Base-by-base conservation (phyloP, 1,139 yeast genomes). In the Cylindricascospora bacillispora region DNA sequence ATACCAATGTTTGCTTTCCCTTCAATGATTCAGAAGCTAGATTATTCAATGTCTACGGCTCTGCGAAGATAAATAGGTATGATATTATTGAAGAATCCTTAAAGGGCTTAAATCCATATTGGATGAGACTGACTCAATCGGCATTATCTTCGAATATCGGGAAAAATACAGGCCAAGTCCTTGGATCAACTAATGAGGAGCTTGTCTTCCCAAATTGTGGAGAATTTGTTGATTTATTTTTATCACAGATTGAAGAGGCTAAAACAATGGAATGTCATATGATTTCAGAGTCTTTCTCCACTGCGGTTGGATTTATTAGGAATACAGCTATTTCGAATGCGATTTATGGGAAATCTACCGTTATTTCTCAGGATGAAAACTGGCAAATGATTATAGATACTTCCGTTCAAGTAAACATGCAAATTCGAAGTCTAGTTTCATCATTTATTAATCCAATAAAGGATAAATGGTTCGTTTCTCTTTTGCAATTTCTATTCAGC, bases 31-130 rank as follows among this genome's bases (percentile, higher is more conserved):
- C 80, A 0, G 70, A 70, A 25, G 82, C 92, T 0, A 63, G 95
- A 36, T 47, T 69, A 31, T 56, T 82, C 24, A 77, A 89, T 46
- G 52, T 85, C 13, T 52, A 78, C 30, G 95, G 85, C 6, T 56
- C 82, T 7, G 57, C 70, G 12, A 46, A 62, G 16, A 55, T 53
- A 3, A 79, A 78, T 41, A 62, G 80, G 31, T 64, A 82, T 1
- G 94, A 83, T 40, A 70, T 77, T 0, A 60, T 75, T 10, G 94
- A 85, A 45, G 95, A 85, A 51, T 78, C 95, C 0, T 54, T 55
- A n/a, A 71, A 71, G 36, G 97, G 97, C 0, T 60, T 89, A 17
- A 75, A 82, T 47, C 95, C 95, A 0, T 70, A 80, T 63, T 60
- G 63, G 62, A 59, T 58, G 33, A 48, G 52, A 29, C 42, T 58